Evolutionary conservation across 306 rosid species (phyloP).

Genomic region (Prinsepia uniflora): DNA sequence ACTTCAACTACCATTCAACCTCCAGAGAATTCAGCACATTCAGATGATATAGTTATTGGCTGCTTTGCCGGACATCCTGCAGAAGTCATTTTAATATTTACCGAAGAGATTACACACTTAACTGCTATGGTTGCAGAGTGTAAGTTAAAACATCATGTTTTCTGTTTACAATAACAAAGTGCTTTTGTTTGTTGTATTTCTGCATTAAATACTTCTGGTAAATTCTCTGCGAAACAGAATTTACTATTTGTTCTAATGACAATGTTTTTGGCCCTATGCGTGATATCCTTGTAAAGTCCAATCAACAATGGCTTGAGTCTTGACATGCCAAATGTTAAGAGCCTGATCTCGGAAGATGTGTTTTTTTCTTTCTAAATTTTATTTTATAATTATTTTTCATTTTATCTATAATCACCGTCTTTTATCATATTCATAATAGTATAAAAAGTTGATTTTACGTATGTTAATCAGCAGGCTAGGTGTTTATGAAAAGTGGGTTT

Average conservation of each 20-base stretch:
- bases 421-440: neutral
- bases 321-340: constrained; percentile 1
- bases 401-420: no score
- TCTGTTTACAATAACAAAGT: constrained; percentile 4
- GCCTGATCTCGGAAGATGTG: neutral
- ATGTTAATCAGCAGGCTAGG: neutral
- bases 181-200: neutral
- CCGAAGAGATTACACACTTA: constrained; percentile 69
- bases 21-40: constrained; percentile 42
- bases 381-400: neutral
- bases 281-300: neutral
- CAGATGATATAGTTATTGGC: constrained; percentile 62
- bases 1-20: constrained; percentile 38
- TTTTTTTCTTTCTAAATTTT: neutral
- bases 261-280: neutral
- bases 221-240: constrained; percentile 8
- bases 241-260: neutral
- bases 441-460: neutral
- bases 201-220: neutral
- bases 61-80: constrained; percentile 94
- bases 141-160: constrained; percentile 44
- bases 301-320: neutral
- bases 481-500: neutral
- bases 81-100: constrained; percentile 65
- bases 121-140: constrained; percentile 66